Percentiles rank a stretch among this genome's conserved stretches.
Evolutionary conservation across 2,329 filamentous ascomycete genomes (phyloP).

Genomic region (Colletotrichum liaoningense): DNA sequence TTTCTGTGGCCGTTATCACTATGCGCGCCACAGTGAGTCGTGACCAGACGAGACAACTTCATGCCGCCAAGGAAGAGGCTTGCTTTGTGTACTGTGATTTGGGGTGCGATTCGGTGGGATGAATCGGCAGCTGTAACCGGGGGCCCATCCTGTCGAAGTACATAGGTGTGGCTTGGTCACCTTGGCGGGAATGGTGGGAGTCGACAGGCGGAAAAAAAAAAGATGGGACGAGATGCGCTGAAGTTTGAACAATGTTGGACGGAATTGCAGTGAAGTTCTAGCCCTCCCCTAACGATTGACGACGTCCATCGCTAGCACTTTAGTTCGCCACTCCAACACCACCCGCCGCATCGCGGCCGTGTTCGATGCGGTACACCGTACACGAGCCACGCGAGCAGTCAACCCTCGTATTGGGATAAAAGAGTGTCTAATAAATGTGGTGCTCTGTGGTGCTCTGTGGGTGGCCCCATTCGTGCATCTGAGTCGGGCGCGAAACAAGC

Average conservation of each 20-base stretch:
- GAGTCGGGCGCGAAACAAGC: conserved; percentile 21
- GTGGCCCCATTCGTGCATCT: conserved; percentile 13
- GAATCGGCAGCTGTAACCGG: not conserved
- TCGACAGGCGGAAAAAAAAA: not conserved
- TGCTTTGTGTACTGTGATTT: too few relatives aligned
- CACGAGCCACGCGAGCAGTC: not conserved
- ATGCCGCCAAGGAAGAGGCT: not conserved
- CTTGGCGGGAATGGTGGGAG: not conserved
- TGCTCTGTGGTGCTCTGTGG: not conserved
- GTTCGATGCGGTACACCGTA: not conserved
- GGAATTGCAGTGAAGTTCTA: not conserved
- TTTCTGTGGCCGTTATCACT: not conserved
- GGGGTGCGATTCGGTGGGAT: not conserved
- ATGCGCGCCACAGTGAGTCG: not conserved
- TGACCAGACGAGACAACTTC: not conserved
- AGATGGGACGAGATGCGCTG: not conserved
- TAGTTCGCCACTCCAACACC: not conserved
- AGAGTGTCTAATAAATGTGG: not conserved
- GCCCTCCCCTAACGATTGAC: not conserved
- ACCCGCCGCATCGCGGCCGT: not conserved
- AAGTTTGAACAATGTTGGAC: not conserved
- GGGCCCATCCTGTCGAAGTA: not conserved
- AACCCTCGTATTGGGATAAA: not conserved
- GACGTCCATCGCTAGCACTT: not conserved
- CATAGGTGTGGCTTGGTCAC: not conserved